A percentile compares a stretch with the other conserved stretches of the same genome.
Conservation (phyloP, 495 filamentous ascomycete genomes). For the Xylaria intraflava region DNA sequence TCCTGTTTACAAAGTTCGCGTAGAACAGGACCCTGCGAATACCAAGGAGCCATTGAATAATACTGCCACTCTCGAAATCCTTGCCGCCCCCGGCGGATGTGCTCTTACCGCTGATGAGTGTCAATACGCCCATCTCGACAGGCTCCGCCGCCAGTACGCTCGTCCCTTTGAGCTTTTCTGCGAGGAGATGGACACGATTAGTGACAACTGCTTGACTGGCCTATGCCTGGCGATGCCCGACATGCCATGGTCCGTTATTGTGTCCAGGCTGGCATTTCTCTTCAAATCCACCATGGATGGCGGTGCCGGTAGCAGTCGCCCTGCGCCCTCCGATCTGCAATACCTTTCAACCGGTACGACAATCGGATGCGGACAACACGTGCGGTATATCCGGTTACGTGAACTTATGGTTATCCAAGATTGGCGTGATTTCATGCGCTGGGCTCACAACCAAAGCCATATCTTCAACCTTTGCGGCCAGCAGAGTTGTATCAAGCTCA, state of each 20-base stretch:
- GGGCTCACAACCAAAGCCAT: conserved; percentile 4
- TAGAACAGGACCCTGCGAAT: too few relatives aligned
- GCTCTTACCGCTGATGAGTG: background rate
- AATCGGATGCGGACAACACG: background rate
- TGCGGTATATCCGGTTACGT: background rate
- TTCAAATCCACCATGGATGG: background rate
- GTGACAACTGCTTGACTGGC: conserved; percentile 1
- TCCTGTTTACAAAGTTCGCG: too few relatives aligned
- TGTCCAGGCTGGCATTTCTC: conserved; percentile 5
- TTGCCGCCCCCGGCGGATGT: background rate
- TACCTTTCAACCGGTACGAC: background rate
- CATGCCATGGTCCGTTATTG: conserved; percentile 7
- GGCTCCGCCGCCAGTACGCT: background rate
- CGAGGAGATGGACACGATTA: conserved; percentile 5
- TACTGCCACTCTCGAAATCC: background rate
- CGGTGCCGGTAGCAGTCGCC: too few relatives aligned
- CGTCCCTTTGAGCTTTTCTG: conserved; percentile 2
- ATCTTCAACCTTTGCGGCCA: conserved; percentile 2
- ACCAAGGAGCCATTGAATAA: background rate
- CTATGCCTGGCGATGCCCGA: conserved; percentile 4
- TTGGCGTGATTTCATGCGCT: conserved; percentile 7
- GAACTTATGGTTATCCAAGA: conserved; percentile 5
- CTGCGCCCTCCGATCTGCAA: background rate
- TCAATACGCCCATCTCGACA: background rate
- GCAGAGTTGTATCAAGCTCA: background rate